phyloP scores from a whole-genome alignment of 2,329 filamentous ascomycete species.

The Dichotomopilus funicola region DNA sequence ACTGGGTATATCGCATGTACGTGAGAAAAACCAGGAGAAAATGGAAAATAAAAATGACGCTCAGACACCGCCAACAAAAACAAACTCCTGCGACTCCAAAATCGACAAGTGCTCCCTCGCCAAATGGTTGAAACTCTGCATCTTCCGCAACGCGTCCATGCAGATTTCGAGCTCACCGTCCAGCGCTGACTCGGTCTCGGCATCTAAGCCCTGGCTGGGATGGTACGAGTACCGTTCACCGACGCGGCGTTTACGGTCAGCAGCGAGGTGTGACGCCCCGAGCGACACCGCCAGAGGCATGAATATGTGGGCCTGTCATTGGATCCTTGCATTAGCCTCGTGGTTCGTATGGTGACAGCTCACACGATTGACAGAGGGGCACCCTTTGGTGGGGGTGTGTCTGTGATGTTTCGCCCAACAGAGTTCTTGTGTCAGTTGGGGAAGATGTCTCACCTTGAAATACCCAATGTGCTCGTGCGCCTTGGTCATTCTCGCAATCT shows the following conservation, averaged over 20 bases:
- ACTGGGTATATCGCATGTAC: not conserved
- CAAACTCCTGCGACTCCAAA: constrained; percentile 16
- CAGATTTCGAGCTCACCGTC: constrained; percentile 15
- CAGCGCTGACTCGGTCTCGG: not conserved
- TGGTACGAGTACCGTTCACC: not conserved
- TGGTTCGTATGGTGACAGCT: not conserved
- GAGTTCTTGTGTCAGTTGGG: not conserved
- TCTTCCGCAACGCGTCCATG: constrained; percentile 19
- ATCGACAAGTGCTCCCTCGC: constrained; percentile 18
- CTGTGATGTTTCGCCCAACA: not conserved
- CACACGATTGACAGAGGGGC: too few species aligned
- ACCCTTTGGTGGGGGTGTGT: too few species aligned
- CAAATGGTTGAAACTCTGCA: constrained; percentile 23
- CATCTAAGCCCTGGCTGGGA: not conserved
- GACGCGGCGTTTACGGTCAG: constrained; percentile 2
- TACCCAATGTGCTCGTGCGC: constrained; percentile 22
- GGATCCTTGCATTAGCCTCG: constrained; percentile 9
- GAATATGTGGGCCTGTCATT: constrained; percentile 22
- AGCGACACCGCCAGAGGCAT: constrained; percentile 18
- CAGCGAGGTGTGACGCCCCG: constrained; percentile 14
- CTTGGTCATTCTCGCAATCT: constrained; percentile 20
- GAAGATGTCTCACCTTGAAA: constrained; percentile 21
- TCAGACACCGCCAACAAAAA: not conserved
- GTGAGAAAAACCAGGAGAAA: not conserved
- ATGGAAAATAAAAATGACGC: not conserved